Evolutionary conservation across 768 basidiomycete species (phyloP).

Genomic region (Phaffia australis): DNA sequence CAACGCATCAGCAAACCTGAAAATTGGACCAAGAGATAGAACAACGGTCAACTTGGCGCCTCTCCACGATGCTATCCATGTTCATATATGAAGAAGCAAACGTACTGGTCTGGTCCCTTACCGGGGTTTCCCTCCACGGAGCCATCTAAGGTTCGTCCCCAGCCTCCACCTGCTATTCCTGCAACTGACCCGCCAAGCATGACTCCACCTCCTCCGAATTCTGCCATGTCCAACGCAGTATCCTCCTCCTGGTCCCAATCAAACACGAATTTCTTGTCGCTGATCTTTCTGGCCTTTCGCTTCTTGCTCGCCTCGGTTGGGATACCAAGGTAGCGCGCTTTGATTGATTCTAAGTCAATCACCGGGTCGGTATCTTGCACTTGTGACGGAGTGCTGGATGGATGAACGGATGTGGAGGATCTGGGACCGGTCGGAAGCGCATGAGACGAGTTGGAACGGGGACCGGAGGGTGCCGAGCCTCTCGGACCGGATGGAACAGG

Average conservation of each 20-base stretch:
- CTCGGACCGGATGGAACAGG: not conserved
- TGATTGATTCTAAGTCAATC: constrained; percentile 66
- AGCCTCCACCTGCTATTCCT: constrained; percentile 34
- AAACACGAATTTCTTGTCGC: constrained; percentile 95
- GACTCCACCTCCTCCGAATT: constrained; percentile 25
- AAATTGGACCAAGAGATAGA: not conserved
- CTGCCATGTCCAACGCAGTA: constrained; percentile 50
- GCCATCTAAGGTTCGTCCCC: constrained; percentile 21
- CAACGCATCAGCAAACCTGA: constrained; percentile 63
- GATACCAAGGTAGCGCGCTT: constrained; percentile 87
- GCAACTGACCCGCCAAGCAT: constrained; percentile 37
- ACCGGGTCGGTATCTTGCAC: constrained; percentile 40
- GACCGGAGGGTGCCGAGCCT: constrained; percentile 8
- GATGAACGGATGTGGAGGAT: constrained; percentile 40
- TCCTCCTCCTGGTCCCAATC: constrained; percentile 98
- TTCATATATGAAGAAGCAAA: not conserved
- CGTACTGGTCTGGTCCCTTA: constrained; percentile 16
- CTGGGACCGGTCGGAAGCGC: constrained; percentile 68
- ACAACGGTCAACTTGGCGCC: not conserved
- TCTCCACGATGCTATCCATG: not conserved
- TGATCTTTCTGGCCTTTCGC: constrained; percentile 60
- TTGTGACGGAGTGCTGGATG: constrained; percentile 29
- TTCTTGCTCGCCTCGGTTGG: constrained; percentile 54
- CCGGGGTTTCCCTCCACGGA: not conserved
- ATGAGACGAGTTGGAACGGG: not conserved